These are phyloP conservation scores for Marasmius fiardii DNA, from an alignment of 1,284 basidiomycete genomes.

Conservation along the genomic window DNA sequence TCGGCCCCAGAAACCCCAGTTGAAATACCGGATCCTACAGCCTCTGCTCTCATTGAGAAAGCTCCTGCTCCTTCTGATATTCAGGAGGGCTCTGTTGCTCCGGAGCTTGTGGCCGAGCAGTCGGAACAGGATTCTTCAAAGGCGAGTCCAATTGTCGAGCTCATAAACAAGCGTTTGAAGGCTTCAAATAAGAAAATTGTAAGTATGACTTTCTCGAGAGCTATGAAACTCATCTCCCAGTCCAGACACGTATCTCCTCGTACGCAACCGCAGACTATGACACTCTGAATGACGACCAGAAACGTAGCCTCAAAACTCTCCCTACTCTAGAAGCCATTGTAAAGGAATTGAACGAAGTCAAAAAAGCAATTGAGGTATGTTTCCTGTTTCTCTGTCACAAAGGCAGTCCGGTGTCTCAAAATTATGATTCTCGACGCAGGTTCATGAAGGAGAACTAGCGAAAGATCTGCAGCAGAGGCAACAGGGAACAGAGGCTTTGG, in stretches of 20 bases:
- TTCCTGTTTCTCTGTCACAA: neutral
- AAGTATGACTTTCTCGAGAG: slow-evolving; percentile 28
- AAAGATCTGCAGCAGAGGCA: slow-evolving; percentile 52
- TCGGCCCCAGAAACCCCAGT: slow-evolving; percentile 28
- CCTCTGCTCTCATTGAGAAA: slow-evolving; percentile 47
- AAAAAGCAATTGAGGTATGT: slow-evolving; percentile 76
- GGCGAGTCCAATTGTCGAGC: slow-evolving; percentile 68
- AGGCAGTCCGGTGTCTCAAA: neutral
- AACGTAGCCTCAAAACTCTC: slow-evolving; percentile 63
- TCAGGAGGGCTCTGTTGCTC: slow-evolving; percentile 45
- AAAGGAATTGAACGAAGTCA: slow-evolving; percentile 80
- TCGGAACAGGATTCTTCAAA: slow-evolving; percentile 46
- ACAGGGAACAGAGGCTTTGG: slow-evolving; percentile 49
- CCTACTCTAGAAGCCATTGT: slow-evolving; percentile 71
- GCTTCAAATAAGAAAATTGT: slow-evolving; percentile 82
- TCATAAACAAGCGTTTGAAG: slow-evolving; percentile 75
- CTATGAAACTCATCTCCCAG: slow-evolving; percentile 8
- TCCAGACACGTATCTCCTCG: slow-evolving; percentile 65
- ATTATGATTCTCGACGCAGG: slow-evolving; percentile 30
- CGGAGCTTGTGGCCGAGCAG: slow-evolving; percentile 42
- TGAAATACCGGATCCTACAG: slow-evolving; percentile 42
- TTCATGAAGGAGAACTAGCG: slow-evolving; percentile 59
- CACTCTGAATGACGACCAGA: slow-evolving; percentile 84
- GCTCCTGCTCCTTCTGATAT: slow-evolving; percentile 45
- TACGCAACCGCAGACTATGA: slow-evolving; percentile 66